Percentiles rank a stretch among this genome's conserved stretches.
Conservation (phyloP, 495 filamentous ascomycete genomes). For the Penicillium parvum region DNA sequence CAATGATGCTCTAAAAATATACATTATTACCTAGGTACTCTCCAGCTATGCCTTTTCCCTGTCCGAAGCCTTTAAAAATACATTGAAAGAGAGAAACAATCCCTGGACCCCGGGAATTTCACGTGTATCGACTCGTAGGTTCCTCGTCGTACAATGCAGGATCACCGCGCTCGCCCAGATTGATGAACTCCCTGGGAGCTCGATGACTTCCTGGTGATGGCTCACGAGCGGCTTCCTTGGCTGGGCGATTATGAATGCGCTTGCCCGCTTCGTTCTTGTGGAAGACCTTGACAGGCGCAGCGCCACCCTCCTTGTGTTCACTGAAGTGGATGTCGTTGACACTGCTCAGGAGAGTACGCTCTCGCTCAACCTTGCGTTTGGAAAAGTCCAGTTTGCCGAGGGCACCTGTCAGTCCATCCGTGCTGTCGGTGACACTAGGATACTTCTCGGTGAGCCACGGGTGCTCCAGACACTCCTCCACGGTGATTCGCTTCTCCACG, state of each 20-base stretch:
- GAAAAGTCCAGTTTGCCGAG: constrained; percentile 79
- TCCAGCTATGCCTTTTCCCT: background rate
- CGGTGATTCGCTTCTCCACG: constrained; percentile 73
- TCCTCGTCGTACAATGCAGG: constrained; percentile 68
- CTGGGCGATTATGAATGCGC: constrained; percentile 35
- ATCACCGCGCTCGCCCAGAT: constrained; percentile 80
- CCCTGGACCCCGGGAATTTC: background rate
- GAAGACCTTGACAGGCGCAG: constrained; percentile 67
- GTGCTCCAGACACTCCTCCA: constrained; percentile 87
- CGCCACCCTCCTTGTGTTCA: constrained; percentile 52
- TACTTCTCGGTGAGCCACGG: constrained; percentile 70
- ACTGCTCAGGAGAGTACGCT: constrained; percentile 78
- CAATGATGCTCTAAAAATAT: background rate
- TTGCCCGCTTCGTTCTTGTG: constrained; percentile 64
- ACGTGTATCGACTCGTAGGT: constrained; percentile 40
- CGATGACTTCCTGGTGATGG: constrained; percentile 58
- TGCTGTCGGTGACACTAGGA: constrained; percentile 66
- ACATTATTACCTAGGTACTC: constrained; percentile 5
- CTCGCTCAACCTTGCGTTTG: constrained; percentile 69
- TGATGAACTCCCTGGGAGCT: constrained; percentile 68
- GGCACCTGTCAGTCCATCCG: constrained; percentile 83
- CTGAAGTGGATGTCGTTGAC: constrained; percentile 75
- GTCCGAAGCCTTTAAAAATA: constrained; percentile 1
- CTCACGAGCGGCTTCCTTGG: constrained; percentile 41
- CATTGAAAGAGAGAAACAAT: constrained; percentile 2